phyloP scores from a whole-genome alignment of 2,329 filamentous ascomycete species.

The Huntiella bhutanensis region DNA sequence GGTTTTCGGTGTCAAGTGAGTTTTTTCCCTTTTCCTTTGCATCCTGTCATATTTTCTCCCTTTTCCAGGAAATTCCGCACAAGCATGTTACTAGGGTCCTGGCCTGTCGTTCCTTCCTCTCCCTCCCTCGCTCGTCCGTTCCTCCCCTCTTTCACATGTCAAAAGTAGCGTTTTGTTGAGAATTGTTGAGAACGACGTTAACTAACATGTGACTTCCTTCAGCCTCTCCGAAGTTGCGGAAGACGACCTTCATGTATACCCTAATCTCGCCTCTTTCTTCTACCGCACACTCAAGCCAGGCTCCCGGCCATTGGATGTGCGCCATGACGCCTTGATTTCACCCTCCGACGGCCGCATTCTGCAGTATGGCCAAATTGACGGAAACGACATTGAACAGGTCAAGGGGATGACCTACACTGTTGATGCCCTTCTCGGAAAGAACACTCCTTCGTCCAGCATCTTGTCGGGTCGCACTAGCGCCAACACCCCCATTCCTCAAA shows the following conservation, averaged over 20 bases:
- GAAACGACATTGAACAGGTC: constrained; percentile 92
- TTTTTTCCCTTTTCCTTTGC: not conserved
- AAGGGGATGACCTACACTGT: constrained; percentile 97
- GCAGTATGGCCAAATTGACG: constrained; percentile 79
- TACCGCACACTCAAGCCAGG: constrained; percentile 88
- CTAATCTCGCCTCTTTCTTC: constrained; percentile 92
- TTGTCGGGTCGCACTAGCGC: constrained; percentile 17
- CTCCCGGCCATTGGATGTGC: constrained; percentile 63
- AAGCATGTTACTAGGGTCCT: not conserved
- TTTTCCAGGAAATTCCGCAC: constrained; percentile 2
- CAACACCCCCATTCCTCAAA: constrained; percentile 12
- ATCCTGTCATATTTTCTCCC: too few relatives aligned
- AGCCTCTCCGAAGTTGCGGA: constrained; percentile 74
- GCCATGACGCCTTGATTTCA: constrained; percentile 62
- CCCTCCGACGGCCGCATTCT: constrained; percentile 82
- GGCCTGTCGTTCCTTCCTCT: not conserved
- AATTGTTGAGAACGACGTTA: constrained; percentile 5
- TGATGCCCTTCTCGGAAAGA: constrained; percentile 69
- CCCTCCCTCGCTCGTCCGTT: not conserved
- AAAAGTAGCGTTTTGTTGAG: constrained; percentile 4
- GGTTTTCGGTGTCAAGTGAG: constrained; percentile 69
- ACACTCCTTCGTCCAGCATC: constrained; percentile 36
- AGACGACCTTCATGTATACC: constrained; percentile 71
- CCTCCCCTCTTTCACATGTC: constrained; percentile 6
- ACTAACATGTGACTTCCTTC: constrained; percentile 13